Conservation (phyloP, 2,329 filamentous ascomycete genomes). For the Byssothecium circinans region DNA sequence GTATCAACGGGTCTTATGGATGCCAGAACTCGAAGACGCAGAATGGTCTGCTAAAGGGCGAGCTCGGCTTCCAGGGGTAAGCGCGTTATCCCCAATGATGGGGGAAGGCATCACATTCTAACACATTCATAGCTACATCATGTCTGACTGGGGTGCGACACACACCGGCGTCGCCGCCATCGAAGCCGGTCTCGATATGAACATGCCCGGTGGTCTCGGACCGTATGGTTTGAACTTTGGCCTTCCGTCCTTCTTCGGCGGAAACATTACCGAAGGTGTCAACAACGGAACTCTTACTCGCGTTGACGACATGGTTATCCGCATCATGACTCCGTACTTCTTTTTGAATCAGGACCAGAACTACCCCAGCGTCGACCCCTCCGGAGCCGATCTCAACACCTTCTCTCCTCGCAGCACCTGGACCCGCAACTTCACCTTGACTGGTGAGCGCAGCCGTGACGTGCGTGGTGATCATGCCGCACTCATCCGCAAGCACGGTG, state of each 20-base stretch:
- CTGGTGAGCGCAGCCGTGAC: slow-evolving; percentile 34
- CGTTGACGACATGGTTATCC: slow-evolving; percentile 51
- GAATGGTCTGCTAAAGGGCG: slow-evolving; percentile 55
- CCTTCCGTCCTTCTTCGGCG: slow-evolving; percentile 32
- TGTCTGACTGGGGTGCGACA: slow-evolving; percentile 50
- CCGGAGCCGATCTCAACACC: slow-evolving; percentile 31
- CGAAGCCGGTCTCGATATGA: slow-evolving; percentile 54
- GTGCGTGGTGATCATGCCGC: slow-evolving; percentile 47
- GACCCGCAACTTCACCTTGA: slow-evolving; percentile 40
- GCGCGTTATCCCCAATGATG: too few relatives aligned
- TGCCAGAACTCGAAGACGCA: slow-evolving; percentile 44
- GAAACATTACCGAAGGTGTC: slow-evolving; percentile 41
- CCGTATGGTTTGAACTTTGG: slow-evolving; percentile 34
- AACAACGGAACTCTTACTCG: slow-evolving; percentile 47
- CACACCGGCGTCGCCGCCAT: slow-evolving; percentile 49
- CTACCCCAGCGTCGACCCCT: slow-evolving; percentile 43
- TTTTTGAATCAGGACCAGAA: slow-evolving; percentile 46
- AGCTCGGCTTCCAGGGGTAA: slow-evolving; percentile 54
- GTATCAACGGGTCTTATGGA: slow-evolving; percentile 34
- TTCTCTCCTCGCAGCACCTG: slow-evolving; percentile 47
- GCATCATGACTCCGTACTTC: slow-evolving; percentile 52
- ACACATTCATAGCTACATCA: slow-evolving; percentile 27
- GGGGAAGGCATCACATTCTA: too few relatives aligned
- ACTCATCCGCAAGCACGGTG: slow-evolving; percentile 46
- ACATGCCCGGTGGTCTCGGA: slow-evolving; percentile 44